Evolutionary conservation across 441 rosid genomes (phyloP).

Genomic region (Bocquillonia castaneifolia): DNA sequence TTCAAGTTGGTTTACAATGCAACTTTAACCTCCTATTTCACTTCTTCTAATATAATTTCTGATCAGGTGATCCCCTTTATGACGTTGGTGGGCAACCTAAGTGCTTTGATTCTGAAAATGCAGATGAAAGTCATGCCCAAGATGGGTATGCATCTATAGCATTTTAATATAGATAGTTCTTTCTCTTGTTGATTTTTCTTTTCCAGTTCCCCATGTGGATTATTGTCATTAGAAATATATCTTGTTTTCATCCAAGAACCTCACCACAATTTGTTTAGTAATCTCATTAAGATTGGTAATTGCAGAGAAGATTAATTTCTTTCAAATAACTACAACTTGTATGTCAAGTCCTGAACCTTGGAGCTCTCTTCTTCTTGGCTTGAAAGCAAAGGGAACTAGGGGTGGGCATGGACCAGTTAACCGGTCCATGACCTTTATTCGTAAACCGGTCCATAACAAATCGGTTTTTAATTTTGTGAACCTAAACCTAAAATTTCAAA

Average conservation of each 20-base stretch:
- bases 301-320: no score
- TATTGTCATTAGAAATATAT: neutral
- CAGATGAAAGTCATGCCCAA: conserved; percentile 50
- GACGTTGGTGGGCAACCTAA: conserved; percentile 65
- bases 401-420: no score
- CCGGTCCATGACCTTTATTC: no score
- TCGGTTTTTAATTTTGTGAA: no score
- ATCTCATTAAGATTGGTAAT: neutral
- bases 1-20: neutral
- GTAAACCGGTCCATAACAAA: no score
- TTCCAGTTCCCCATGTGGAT: neutral
- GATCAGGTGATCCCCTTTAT: conserved; percentile 79
- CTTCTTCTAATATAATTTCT: neutral
- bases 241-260: neutral
- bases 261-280: neutral
- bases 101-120: conserved; percentile 39
- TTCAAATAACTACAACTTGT: neutral
- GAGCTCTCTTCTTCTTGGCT: neutral
- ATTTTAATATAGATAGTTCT: neutral
- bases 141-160: conserved; percentile 56
- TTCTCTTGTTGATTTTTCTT: neutral
- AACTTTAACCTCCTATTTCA: neutral
- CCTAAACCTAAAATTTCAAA: no score
- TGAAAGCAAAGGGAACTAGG: conserved; percentile 7
- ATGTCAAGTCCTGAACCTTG: neutral